phyloP scores from a whole-genome alignment of 352 stramenopile genomes.

The Pythium utonaiense region DNA sequence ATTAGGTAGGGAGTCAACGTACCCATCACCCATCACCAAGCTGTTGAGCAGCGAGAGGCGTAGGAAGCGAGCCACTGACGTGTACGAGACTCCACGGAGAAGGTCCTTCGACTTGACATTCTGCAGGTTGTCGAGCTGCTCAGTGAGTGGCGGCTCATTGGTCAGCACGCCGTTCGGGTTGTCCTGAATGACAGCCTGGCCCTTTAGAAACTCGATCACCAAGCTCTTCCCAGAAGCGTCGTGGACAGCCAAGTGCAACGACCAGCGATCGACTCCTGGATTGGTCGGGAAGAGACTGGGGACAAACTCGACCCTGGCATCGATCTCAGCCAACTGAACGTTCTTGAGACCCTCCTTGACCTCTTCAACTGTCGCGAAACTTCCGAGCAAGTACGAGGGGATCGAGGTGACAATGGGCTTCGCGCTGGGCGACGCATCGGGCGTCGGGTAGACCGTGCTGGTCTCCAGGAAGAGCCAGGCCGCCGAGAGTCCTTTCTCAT shows the following conservation, averaged over 20 bases:
- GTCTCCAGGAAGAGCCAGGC: slow-evolving; percentile 16
- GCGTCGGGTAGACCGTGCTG: slow-evolving; percentile 36
- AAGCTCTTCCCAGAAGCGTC: slow-evolving; percentile 46
- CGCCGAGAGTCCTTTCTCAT: slow-evolving; percentile 25
- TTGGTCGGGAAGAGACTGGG: slow-evolving; percentile 9
- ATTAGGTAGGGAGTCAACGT: neutral
- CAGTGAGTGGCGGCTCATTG: slow-evolving; percentile 47
- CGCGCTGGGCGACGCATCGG: slow-evolving; percentile 10
- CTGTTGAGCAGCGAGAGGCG: neutral
- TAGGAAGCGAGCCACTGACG: neutral
- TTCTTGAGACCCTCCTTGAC: slow-evolving; percentile 34
- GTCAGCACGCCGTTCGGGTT: slow-evolving; percentile 58
- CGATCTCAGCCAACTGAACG: slow-evolving; percentile 46
- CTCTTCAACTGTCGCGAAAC: slow-evolving; percentile 52
- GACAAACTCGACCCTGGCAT: slow-evolving; percentile 15
- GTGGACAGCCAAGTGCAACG: slow-evolving; percentile 54
- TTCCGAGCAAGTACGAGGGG: slow-evolving; percentile 59
- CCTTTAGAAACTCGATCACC: slow-evolving; percentile 59
- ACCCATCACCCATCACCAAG: neutral
- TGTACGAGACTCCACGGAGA: neutral
- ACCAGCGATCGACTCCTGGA: slow-evolving; percentile 13
- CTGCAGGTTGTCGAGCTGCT: slow-evolving; percentile 36
- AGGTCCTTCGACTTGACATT: slow-evolving; percentile 3
- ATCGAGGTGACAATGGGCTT: slow-evolving; percentile 46
- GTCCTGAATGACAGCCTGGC: slow-evolving; percentile 40